Conservation (phyloP, 768 basidiomycete species). For the Naganishia onofrii region DNA sequence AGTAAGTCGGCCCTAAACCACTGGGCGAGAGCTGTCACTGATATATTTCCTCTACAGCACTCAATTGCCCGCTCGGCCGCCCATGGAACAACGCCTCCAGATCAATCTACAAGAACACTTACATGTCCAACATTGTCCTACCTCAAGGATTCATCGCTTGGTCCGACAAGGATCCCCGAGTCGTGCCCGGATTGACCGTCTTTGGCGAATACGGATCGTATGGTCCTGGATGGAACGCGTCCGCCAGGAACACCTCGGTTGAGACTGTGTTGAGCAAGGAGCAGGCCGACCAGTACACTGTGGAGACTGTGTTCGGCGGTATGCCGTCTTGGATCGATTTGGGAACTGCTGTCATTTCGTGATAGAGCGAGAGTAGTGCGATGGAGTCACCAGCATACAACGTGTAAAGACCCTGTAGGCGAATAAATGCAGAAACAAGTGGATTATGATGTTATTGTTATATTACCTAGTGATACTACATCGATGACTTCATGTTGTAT, state of each 20-base stretch:
- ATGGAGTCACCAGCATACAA: background rate
- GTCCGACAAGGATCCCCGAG: constrained; percentile 22
- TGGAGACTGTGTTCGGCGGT: constrained; percentile 24
- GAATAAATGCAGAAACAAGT: background rate
- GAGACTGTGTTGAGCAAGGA: constrained; percentile 20
- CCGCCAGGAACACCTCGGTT: constrained; percentile 1
- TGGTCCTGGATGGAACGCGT: constrained; percentile 10
- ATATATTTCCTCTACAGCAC: constrained; percentile 61
- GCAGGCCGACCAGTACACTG: constrained; percentile 15
- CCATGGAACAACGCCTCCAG: constrained; percentile 66
- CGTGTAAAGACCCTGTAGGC: background rate
- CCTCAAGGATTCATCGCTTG: constrained; percentile 33
- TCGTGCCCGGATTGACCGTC: constrained; percentile 10
- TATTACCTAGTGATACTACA: background rate
- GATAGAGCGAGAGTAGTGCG: background rate
- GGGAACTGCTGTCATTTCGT: constrained; percentile 15
- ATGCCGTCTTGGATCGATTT: constrained; percentile 25
- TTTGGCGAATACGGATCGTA: constrained; percentile 21
- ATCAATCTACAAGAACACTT: constrained; percentile 60
- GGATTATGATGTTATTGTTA: background rate
- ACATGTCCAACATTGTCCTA: constrained; percentile 54
- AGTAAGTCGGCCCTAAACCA: background rate
- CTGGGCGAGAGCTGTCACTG: constrained; percentile 57
- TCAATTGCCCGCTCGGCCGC: constrained; percentile 62
- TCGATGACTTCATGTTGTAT: background rate